Evolutionary conservation across 2,329 filamentous ascomycete genomes (phyloP).

Genomic region (Ramularia collo-cygni): DNA sequence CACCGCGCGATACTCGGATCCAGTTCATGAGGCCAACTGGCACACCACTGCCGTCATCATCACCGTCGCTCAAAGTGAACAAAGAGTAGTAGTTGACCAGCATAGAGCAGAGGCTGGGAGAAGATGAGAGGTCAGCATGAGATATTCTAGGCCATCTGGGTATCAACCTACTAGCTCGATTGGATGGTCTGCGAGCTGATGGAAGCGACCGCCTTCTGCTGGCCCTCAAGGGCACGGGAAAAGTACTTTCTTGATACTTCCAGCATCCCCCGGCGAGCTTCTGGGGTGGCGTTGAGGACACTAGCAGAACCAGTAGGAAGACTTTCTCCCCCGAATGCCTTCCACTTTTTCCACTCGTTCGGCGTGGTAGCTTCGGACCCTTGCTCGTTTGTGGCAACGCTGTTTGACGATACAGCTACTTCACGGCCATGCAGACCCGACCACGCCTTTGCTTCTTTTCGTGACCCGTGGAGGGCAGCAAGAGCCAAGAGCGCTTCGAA

Average conservation of each 20-base stretch:
- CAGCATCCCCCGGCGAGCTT: slow-evolving; percentile 14
- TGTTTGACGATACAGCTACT: slow-evolving; percentile 4
- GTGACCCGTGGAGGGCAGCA: slow-evolving; percentile 17
- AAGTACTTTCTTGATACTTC: slow-evolving; percentile 17
- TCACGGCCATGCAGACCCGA: slow-evolving; percentile 15
- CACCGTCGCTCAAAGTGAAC: slow-evolving; percentile 16
- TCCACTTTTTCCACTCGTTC: slow-evolving; percentile 6
- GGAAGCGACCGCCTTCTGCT: slow-evolving; percentile 13
- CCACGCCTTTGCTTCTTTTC: slow-evolving; percentile 16
- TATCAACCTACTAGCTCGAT: slow-evolving; percentile 8
- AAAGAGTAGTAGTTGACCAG: slow-evolving; percentile 18
- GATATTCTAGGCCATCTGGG: no score
- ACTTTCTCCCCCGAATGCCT: neutral
- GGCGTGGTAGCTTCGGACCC: neutral
- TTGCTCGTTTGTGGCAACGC: neutral
- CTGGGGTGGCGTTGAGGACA: neutral
- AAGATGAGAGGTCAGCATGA: no score
- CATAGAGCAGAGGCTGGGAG: slow-evolving; percentile 10
- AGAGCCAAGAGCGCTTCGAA: slow-evolving; percentile 19
- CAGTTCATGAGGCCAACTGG: slow-evolving; percentile 17
- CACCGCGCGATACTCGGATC: slow-evolving; percentile 18
- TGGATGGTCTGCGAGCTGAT: slow-evolving; percentile 15
- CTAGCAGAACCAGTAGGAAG: neutral
- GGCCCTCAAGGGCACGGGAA: slow-evolving; percentile 19
- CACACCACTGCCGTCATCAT: slow-evolving; percentile 5